Conservation (phyloP, 306 rosid species). For the Alnus glutinosa region DNA sequence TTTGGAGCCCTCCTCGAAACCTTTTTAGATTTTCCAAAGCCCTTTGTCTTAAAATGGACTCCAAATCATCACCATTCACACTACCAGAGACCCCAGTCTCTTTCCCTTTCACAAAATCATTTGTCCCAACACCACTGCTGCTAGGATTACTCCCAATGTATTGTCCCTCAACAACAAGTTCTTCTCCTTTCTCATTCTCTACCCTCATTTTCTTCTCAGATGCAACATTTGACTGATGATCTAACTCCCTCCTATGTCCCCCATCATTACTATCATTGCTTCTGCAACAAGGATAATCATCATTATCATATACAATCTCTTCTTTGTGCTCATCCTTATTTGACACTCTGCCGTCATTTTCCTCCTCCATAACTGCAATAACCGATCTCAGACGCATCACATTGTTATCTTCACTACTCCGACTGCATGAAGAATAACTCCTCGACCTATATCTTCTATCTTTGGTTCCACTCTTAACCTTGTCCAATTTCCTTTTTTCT, state of each 20-base stretch:
- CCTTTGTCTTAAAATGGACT: constrained; percentile 68
- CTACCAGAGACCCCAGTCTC: constrained; percentile 34
- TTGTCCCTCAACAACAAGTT: constrained; percentile 24
- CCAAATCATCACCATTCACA: constrained; percentile 53
- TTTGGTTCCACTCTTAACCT: constrained; percentile 40
- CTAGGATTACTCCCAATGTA: constrained; percentile 25
- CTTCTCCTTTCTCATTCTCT: constrained; percentile 42
- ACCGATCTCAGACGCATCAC: constrained; percentile 64
- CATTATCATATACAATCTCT: constrained; percentile 55
- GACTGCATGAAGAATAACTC: constrained; percentile 55
- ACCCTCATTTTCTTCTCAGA: constrained; percentile 35
- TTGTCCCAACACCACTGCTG: constrained; percentile 32
- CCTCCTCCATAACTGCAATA: constrained; percentile 47
- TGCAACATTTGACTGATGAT: constrained; percentile 29
- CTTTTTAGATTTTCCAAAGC: constrained; percentile 83
- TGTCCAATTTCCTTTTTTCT: constrained; percentile 33
- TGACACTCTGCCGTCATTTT: constrained; percentile 35
- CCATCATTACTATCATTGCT: constrained; percentile 69
- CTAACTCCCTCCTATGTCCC: constrained; percentile 48
- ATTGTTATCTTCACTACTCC: constrained; percentile 38
- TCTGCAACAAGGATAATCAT: constrained; percentile 69
- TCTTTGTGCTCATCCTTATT: constrained; percentile 50
- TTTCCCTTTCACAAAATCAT: constrained; percentile 36
- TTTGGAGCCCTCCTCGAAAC: constrained; percentile 48
- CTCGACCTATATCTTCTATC: constrained; percentile 55